Percentiles rank a stretch among this genome's conserved stretches.
Conservation (phyloP, 2,329 filamentous ascomycete genomes). For the Chalaropsis ovoidea region DNA sequence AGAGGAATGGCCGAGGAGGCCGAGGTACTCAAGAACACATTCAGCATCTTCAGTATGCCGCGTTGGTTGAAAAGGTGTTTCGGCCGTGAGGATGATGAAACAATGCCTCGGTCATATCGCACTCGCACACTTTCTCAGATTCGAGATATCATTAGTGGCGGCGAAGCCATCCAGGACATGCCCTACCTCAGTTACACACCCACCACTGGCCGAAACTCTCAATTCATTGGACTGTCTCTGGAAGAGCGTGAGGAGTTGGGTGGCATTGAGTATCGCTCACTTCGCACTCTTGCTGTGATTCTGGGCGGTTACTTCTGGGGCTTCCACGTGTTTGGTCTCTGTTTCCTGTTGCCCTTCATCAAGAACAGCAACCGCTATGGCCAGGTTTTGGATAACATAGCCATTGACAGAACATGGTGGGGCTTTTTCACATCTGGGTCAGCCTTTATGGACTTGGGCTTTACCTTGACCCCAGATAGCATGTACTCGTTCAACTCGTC, state of each 20-base stretch:
- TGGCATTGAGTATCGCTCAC: conserved; percentile 86
- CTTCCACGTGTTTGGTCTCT: conserved; percentile 66
- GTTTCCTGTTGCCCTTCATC: conserved; percentile 75
- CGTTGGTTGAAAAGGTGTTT: conserved; percentile 22
- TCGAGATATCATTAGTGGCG: conserved; percentile 20
- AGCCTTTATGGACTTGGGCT: conserved; percentile 90
- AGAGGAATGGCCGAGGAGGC: conserved; percentile 35
- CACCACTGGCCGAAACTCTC: conserved; percentile 85
- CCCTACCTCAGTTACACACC: conserved; percentile 93
- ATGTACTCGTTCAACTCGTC: conserved; percentile 82
- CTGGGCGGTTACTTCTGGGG: conserved; percentile 71
- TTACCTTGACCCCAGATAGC: conserved; percentile 82
- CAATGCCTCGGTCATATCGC: conserved; percentile 20
- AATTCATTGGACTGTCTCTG: conserved; percentile 77
- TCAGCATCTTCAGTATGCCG: conserved; percentile 24
- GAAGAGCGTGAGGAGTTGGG: conserved; percentile 91
- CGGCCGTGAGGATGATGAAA: conserved; percentile 12
- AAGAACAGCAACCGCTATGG: conserved; percentile 52
- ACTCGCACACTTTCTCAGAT: conserved; percentile 20
- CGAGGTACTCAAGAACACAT: conserved; percentile 31
- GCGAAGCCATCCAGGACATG: conserved; percentile 39
- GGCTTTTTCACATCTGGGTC: conserved; percentile 80
- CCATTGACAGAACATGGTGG: conserved; percentile 72
- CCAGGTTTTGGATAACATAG: conserved; percentile 49
- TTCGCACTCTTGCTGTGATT: conserved; percentile 75